phyloP scores from a whole-genome alignment of 345 rosid species.

The Eucalyptus urophylla region DNA sequence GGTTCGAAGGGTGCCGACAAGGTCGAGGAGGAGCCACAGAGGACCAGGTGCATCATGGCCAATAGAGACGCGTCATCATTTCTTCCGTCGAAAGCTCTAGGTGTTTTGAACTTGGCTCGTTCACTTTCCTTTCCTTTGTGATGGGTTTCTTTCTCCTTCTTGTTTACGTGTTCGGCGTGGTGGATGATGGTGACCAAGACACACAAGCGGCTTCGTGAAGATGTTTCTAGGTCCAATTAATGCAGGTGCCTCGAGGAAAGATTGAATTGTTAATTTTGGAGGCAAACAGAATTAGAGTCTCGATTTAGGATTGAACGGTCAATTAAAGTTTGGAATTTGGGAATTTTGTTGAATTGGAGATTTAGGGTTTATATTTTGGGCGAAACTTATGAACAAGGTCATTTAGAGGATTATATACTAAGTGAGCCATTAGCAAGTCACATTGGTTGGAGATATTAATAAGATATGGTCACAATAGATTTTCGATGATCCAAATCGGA shows the following conservation, averaged over 20 bases:
- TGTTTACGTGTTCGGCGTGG: not conserved
- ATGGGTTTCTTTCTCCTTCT: slow-evolving; percentile 15
- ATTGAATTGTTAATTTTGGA: not conserved
- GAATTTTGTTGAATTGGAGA: no score
- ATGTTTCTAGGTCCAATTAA: slow-evolving; percentile 90
- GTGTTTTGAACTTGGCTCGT: not conserved
- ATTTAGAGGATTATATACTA: no score
- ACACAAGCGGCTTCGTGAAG: slow-evolving; percentile 45
- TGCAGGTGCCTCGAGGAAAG: slow-evolving; percentile 78
- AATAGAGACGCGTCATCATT: not conserved
- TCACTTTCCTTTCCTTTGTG: not conserved
- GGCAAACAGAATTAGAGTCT: not conserved
- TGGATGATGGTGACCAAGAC: not conserved
- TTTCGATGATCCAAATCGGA: no score
- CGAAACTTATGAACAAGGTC: no score
- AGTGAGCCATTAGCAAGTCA: no score
- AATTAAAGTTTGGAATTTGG: no score
- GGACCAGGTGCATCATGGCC: not conserved
- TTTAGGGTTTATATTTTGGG: no score
- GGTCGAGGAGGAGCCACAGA: slow-evolving; percentile 57
- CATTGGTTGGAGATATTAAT: no score
- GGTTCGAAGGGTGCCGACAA: slow-evolving; percentile 39
- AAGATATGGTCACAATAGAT: no score
- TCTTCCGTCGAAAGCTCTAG: not conserved
- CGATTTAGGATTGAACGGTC: no score